A percentile compares a stretch with the other conserved stretches of the same genome.
Conservation (phyloP, 1,284 basidiomycete genomes). For the Cryptococcus sp. region DNA sequence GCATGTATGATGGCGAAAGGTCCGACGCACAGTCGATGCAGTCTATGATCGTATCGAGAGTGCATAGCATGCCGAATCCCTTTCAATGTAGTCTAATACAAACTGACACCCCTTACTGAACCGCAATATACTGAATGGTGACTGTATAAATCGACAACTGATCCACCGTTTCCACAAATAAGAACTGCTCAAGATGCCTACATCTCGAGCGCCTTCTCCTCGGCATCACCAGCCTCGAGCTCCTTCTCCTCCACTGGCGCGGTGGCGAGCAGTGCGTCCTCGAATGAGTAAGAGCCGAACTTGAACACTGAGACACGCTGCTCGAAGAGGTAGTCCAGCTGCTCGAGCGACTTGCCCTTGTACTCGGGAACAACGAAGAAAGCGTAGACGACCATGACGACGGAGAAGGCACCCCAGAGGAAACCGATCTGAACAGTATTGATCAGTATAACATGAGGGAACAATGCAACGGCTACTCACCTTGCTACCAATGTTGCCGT, state of each 20-base stretch:
- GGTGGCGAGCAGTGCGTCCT: slow-evolving; percentile 17
- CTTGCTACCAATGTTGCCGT: slow-evolving; percentile 17
- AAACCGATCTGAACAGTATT: slow-evolving; percentile 8
- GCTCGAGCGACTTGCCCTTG: slow-evolving; percentile 20
- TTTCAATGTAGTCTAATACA: too few relatives aligned
- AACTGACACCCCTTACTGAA: too few relatives aligned
- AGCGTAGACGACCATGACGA: slow-evolving; percentile 16
- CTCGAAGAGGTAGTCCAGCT: slow-evolving; percentile 19
- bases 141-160: too few relatives aligned
- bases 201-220: slow-evolving; percentile 4
- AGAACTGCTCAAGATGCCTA: not conserved
- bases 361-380: slow-evolving; percentile 26
- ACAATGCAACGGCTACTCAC: slow-evolving; percentile 7
- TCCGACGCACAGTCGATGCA: too few relatives aligned
- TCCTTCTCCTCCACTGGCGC: not conserved
- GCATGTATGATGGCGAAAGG: too few relatives aligned
- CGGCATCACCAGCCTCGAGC: not conserved
- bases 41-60: too few relatives aligned
- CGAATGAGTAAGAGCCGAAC: slow-evolving; percentile 18
- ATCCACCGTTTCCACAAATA: not conserved
- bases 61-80: too few relatives aligned
- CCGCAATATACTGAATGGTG: too few relatives aligned
- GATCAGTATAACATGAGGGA: not conserved
- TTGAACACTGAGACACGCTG: slow-evolving; percentile 4
- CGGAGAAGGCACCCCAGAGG: slow-evolving; percentile 27